Conservation (phyloP, 345 rosid species). For the Lepidium didymum region DNA sequence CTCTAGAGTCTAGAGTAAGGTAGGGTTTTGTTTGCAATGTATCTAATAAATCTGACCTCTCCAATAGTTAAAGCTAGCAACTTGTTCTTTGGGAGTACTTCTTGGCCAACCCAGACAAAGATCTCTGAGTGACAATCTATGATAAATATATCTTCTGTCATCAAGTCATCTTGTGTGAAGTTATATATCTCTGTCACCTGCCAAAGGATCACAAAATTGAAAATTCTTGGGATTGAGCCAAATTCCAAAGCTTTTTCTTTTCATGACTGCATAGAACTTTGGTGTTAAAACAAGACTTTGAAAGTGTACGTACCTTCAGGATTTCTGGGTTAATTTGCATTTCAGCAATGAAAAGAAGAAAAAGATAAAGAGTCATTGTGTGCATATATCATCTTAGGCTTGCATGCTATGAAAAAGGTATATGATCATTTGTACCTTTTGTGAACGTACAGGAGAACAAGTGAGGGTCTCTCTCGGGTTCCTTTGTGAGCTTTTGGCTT, state of each 20-base stretch:
- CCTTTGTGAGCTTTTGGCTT: conserved; percentile 62
- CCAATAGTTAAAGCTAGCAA: conserved; percentile 66
- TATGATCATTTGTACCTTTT: conserved; percentile 43
- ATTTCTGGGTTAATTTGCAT: conserved; percentile 42
- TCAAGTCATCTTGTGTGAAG: conserved; percentile 90
- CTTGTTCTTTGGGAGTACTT: conserved; percentile 66
- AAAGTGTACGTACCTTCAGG: conserved; percentile 59
- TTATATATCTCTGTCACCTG: conserved; percentile 90
- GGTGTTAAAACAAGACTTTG: background rate
- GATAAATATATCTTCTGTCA: conserved; percentile 94
- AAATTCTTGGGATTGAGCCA: conserved; percentile 1
- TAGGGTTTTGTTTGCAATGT: background rate
- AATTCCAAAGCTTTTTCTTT: background rate
- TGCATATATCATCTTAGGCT: conserved; percentile 10
- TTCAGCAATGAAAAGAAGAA: background rate
- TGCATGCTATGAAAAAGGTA: background rate
- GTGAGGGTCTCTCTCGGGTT: conserved; percentile 83
- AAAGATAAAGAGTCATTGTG: conserved; percentile 17
- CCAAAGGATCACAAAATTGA: background rate
- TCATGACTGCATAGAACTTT: background rate
- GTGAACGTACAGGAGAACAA: conserved; percentile 75
- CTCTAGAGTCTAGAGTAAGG: background rate
- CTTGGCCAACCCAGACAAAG: conserved; percentile 95
- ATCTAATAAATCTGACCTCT: conserved; percentile 50
- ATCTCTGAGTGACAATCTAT: conserved; percentile 78